A percentile compares a stretch with the other conserved stretches of the same genome.
phyloP scores from a whole-genome alignment of 2,329 filamentous ascomycete species.

The Cladobotryum protrusum region DNA sequence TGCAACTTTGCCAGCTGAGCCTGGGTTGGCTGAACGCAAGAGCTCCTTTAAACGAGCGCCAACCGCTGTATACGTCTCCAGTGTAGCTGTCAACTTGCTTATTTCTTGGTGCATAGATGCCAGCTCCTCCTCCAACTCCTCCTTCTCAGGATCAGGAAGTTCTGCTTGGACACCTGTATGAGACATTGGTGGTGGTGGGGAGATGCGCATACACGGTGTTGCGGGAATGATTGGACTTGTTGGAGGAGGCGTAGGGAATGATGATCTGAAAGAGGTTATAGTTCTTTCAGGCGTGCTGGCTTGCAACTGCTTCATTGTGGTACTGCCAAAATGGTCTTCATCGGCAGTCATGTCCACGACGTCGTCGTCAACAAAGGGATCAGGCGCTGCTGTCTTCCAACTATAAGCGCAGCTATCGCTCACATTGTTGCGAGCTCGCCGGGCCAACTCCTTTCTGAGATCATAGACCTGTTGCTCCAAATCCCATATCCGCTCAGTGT shows the following conservation, averaged over 20 bases:
- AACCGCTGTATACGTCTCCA: slow-evolving; percentile 42
- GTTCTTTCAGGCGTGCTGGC: slow-evolving; percentile 44
- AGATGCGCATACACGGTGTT: slow-evolving; percentile 32
- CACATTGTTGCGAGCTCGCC: slow-evolving; percentile 13
- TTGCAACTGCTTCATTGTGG: slow-evolving; percentile 43
- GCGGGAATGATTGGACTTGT: slow-evolving; percentile 40
- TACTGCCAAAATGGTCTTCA: slow-evolving; percentile 42
- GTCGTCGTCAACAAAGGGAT: slow-evolving; percentile 39
- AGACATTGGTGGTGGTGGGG: slow-evolving; percentile 15
- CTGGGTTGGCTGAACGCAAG: slow-evolving; percentile 21
- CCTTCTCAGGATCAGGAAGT: slow-evolving; percentile 37
- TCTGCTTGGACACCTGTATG: slow-evolving; percentile 35
- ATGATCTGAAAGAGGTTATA: slow-evolving; percentile 24
- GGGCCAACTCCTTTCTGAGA: slow-evolving; percentile 29
- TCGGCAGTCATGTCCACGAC: slow-evolving; percentile 35
- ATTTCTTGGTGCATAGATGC: slow-evolving; percentile 43
- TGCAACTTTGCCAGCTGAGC: slow-evolving; percentile 8
- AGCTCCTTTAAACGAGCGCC: slow-evolving; percentile 31
- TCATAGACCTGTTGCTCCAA: slow-evolving; percentile 34
- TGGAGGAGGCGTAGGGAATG: slow-evolving; percentile 50
- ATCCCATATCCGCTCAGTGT: slow-evolving; percentile 40
- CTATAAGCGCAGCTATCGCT: slow-evolving; percentile 31
- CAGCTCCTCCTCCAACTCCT: slow-evolving; percentile 40
- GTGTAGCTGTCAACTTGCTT: slow-evolving; percentile 38
- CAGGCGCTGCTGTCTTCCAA: slow-evolving; percentile 46